A percentile compares a stretch with the other conserved stretches of the same genome.
These are phyloP conservation scores for Yueomyces sp. DNA, from an alignment of 805 yeast genomes.

Conservation along the genomic window DNA sequence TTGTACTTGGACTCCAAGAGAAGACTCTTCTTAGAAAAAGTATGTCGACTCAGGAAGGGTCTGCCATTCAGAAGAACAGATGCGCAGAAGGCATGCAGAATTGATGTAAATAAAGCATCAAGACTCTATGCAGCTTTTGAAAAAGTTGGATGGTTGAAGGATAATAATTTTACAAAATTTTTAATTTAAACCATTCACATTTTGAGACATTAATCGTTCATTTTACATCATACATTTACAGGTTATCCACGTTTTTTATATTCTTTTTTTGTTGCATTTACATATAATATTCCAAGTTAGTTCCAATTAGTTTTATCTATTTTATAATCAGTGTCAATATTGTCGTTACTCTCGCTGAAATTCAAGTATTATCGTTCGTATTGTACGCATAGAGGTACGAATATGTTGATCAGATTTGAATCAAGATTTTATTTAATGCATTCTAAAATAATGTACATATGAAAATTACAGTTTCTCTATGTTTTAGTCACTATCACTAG, in stretches of 20 bases:
- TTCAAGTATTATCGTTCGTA: too few relatives aligned
- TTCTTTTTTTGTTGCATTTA: neutral
- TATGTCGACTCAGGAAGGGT: conserved; percentile 52
- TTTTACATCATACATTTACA: neutral
- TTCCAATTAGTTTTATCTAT: too few relatives aligned
- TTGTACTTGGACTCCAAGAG: conserved; percentile 72
- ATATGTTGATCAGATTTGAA: too few relatives aligned
- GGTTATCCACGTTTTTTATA: neutral
- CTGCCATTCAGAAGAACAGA: conserved; percentile 90
- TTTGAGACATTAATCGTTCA: neutral
- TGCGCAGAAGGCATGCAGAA: conserved; percentile 94
- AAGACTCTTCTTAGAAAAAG: conserved; percentile 81
- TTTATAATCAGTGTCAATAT: too few relatives aligned
- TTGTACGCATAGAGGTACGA: too few relatives aligned
- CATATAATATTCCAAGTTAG: too few relatives aligned
- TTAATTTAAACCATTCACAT: conserved; percentile 13
- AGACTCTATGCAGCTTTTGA: conserved; percentile 83
- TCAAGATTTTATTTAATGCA: too few relatives aligned
- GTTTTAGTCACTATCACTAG: conserved; percentile 14
- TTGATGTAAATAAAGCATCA: conserved; percentile 93
- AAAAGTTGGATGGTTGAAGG: conserved; percentile 84
- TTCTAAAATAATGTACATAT: too few relatives aligned
- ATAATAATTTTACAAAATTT: conserved; percentile 45
- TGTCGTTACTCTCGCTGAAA: too few relatives aligned
- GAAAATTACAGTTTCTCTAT: neutral